Evolutionary conservation across 2,329 filamentous ascomycete genomes (phyloP), one percentile per base, ranked within the genome.

Genomic region (Ilyonectria destructans): DNA sequence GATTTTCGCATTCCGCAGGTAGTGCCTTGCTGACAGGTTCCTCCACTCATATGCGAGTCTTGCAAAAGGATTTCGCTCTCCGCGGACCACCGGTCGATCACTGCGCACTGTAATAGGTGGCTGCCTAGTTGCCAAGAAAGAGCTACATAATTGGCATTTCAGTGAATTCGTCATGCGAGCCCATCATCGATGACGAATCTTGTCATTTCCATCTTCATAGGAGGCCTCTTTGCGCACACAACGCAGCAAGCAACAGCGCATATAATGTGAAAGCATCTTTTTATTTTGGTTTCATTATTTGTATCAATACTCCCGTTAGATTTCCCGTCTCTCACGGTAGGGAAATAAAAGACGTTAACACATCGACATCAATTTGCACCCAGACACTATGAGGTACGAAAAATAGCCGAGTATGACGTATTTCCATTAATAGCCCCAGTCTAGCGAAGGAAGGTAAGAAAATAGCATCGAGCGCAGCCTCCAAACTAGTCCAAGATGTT

Each of bases 401-500:
- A 26, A 19, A 19, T 12, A 21, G 21, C 4, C 21, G 45, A 23
- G 21, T 23, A 23, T 48, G 19, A 6, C 4, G 19, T 19, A 5
- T 45, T 9, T 45, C 43, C 19, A 45, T 10, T 21, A 15, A 9
- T 49, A 10, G 6, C 7, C 52, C 49, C 8, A 62, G 12, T n/a
- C 10, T 62, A 6, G 26, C 23, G 13, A 62, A 54, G 13, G 29
- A 56, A 12, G 37, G 13, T 21, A 62, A 62, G 23, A 23, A 48
- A 31, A 46, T 52, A 4, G 51, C 21, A 19, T 56, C 51, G 2
- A 48, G 37, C 15, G 43, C 40, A 4, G 40, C 40, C 31, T 62
- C 51, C 19, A 56, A 62, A 13, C 7, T 56, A 1, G 40, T 37
- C 15, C 59, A 62, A 8, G 31, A 48, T 26, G 29, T 29, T 19